phyloP scores from a whole-genome alignment of 2,329 filamentous ascomycete genomes.

The Xylariaceae sp. region DNA sequence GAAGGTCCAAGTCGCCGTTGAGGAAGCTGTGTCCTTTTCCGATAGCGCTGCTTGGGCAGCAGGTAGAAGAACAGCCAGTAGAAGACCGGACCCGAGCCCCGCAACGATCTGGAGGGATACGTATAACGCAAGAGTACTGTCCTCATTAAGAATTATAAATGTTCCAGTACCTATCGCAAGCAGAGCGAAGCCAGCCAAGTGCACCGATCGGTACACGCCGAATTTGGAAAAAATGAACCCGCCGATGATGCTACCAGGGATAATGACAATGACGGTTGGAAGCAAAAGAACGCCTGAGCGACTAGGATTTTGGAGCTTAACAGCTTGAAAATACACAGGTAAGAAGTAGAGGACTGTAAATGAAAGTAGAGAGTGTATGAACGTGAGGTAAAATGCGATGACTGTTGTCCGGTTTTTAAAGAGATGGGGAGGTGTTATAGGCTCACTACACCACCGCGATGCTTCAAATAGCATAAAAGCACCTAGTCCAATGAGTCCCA shows the following conservation, averaged over 20 bases:
- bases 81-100: not conserved
- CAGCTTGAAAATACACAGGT: constrained; percentile 44
- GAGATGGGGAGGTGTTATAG: constrained; percentile 40
- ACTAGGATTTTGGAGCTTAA: not conserved
- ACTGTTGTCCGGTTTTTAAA: constrained; percentile 43
- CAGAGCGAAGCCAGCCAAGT: not conserved
- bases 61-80: not conserved
- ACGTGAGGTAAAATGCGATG: constrained; percentile 30
- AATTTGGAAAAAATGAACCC: not conserved
- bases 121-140: not conserved
- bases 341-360: constrained; percentile 40
- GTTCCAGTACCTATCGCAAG: not conserved
- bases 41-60: not conserved
- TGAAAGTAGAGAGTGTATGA: constrained; percentile 37
- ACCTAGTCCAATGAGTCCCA: constrained; percentile 37
- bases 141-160: not conserved
- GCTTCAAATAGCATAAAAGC: constrained; percentile 35
- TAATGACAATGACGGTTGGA: not conserved
- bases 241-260: not conserved
- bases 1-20: constrained; percentile 4
- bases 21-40: not conserved
- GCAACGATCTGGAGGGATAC: not conserved
- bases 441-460: constrained; percentile 19
- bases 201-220: not conserved
- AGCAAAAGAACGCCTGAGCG: not conserved